Conservation (phyloP, 2,329 filamentous ascomycete species). For the Fusarium sp. region DNA sequence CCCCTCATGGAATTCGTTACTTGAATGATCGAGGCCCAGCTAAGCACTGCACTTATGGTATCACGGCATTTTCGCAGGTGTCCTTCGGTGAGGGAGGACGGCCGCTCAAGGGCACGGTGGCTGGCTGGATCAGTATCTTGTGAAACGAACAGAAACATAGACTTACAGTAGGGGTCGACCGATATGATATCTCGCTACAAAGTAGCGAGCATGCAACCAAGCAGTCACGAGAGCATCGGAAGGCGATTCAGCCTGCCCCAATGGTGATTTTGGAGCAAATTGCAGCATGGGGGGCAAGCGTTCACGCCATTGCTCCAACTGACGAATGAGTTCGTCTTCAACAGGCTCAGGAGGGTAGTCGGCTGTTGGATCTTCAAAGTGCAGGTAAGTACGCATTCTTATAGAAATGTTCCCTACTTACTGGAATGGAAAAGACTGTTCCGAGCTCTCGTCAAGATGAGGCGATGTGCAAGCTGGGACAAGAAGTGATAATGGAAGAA, state of each 20-base stretch:
- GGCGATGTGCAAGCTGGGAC: constrained; percentile 30
- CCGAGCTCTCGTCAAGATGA: constrained; percentile 25
- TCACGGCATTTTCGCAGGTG: constrained; percentile 32
- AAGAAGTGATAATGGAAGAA: constrained; percentile 35
- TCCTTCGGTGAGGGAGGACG: constrained; percentile 17
- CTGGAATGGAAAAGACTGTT: constrained; percentile 31
- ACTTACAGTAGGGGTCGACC: constrained; percentile 27
- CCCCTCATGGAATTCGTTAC: constrained; percentile 29
- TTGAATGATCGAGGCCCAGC: constrained; percentile 17
- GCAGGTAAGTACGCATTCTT: background rate
- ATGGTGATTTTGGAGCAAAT: constrained; percentile 21
- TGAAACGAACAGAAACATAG: fast-evolving
- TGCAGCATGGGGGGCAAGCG: constrained; percentile 19
- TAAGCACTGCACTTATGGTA: constrained; percentile 13
- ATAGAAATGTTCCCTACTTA: background rate
- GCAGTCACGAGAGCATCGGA: constrained; percentile 20
- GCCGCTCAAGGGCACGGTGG: constrained; percentile 24
- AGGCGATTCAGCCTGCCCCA: constrained; percentile 17
- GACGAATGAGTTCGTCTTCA: constrained; percentile 28
- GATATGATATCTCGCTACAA: constrained; percentile 32
- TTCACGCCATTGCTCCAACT: constrained; percentile 27
- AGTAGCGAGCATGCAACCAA: constrained; percentile 29
- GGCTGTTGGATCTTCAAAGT: background rate
- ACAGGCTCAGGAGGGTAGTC: constrained; percentile 32
- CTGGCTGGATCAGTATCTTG: background rate